A percentile compares a stretch with the other conserved stretches of the same genome.
phyloP scores from a whole-genome alignment of 495 filamentous ascomycete genomes.

The Trichoderma erinaceum region DNA sequence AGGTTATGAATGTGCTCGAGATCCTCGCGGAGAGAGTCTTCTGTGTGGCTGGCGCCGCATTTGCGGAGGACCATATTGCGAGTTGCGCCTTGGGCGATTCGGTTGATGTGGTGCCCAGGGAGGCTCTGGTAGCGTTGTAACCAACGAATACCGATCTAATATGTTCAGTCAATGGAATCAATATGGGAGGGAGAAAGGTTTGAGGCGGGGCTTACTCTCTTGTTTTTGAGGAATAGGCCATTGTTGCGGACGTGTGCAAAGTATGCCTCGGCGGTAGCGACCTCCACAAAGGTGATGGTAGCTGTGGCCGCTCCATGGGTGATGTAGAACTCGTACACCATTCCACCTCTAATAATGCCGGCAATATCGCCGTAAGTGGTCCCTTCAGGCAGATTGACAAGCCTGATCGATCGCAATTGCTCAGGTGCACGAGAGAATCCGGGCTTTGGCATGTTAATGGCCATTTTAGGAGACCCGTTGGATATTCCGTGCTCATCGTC shows the following conservation, averaged over 20 bases:
- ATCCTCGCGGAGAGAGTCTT: slow-evolving; percentile 60
- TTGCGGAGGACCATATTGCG: slow-evolving; percentile 66
- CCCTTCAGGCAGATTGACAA: background rate
- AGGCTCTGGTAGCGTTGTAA: slow-evolving; percentile 31
- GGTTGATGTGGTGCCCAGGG: slow-evolving; percentile 57
- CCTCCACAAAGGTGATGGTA: background rate
- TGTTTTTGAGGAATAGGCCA: background rate
- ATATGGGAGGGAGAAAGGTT: background rate
- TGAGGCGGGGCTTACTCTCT: background rate
- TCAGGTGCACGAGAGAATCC: background rate
- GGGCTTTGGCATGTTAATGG: background rate
- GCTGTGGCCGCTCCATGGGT: background rate
- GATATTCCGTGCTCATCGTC: background rate
- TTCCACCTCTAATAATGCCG: background rate
- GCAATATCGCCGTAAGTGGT: background rate
- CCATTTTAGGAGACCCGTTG: background rate
- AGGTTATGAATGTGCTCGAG: slow-evolving; percentile 80
- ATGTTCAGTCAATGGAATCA: background rate
- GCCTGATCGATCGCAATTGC: background rate
- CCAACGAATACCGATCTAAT: background rate
- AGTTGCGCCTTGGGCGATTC: slow-evolving; percentile 65
- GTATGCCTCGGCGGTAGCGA: background rate
- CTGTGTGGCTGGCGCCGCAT: slow-evolving; percentile 53
- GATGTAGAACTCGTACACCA: background rate
- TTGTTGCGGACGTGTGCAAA: background rate